phyloP scores from a whole-genome alignment of 169 alveolate species.

The Eimeria necatrix region DNA sequence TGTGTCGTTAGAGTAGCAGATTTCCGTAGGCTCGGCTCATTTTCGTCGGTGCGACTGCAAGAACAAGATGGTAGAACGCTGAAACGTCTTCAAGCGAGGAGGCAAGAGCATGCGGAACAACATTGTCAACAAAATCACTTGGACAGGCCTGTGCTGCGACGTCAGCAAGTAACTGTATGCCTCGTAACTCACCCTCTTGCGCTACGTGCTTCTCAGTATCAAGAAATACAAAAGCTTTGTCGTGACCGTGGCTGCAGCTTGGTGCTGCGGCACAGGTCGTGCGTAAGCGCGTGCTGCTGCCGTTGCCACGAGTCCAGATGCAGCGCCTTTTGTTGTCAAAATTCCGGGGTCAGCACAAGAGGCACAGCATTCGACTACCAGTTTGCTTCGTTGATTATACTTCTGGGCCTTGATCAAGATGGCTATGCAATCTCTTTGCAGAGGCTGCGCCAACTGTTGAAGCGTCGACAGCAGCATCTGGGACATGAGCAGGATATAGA shows the following conservation, averaged over 20 bases:
- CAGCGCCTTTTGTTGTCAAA: neutral
- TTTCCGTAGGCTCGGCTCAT: neutral
- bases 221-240: neutral
- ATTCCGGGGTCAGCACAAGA: neutral
- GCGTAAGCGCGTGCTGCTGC: constrained; percentile 34
- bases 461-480: neutral
- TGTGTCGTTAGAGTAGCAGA: constrained; percentile 49
- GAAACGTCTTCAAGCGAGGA: neutral
- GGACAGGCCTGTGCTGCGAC: neutral
- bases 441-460: constrained; percentile 46
- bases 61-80: neutral
- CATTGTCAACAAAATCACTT: constrained; percentile 1
- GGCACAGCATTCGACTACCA: neutral
- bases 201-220: constrained; percentile 13
- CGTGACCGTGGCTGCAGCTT: constrained; percentile 21
- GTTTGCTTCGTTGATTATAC: constrained; percentile 13
- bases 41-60: neutral
- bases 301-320: constrained; percentile 25
- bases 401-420: neutral
- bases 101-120: neutral
- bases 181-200: constrained; percentile 57
- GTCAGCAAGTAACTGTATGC: neutral
- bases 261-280: constrained; percentile 48
- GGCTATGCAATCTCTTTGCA: neutral
- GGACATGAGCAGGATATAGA: neutral